phyloP scores from a whole-genome alignment of 129 eudicot species.

The sunflower (Helianthus annuus) region HanXRQr2.0-SUNRISE NC_035437.2:160098158-160098657 shows the following conservation, averaged over 20 bases:
- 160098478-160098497: conserved; percentile 86
- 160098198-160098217: too few species aligned
- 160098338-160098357: too few species aligned
- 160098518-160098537: conserved; percentile 47
- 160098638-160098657: conserved; percentile 79
- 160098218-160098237: too few species aligned
- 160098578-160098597: conserved; percentile 25
- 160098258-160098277: too few species aligned
- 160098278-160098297: too few species aligned
- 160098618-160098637: conserved; percentile 68
- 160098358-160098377: background rate
- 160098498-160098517: conserved; percentile 85
- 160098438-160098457: background rate
- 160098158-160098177: too few species aligned
- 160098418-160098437: conserved; percentile 14
- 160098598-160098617: conserved; percentile 19
- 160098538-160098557: conserved; percentile 53
- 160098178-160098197: too few species aligned
- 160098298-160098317: too few species aligned
- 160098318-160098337: too few species aligned
- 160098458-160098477: background rate
- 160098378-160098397: conserved; percentile 10
- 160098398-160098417: conserved; percentile 14
- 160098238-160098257: too few species aligned
- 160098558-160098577: conserved; percentile 48